phyloP scores from a whole-genome alignment of 2,329 filamentous ascomycete genomes.

The Botrytis fabae region DNA sequence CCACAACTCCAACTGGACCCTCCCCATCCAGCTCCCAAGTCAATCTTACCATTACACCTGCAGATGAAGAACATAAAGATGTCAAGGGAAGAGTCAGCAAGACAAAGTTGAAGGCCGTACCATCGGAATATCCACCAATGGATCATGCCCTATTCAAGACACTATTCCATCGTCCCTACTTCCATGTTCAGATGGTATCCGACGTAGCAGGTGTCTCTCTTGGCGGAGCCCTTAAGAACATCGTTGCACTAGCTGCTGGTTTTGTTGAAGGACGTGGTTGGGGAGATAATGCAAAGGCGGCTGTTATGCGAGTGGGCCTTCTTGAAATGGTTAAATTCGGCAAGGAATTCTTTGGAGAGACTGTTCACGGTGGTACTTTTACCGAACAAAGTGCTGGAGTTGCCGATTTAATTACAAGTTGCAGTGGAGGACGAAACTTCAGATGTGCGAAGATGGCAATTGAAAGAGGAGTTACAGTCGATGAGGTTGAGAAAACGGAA shows the following conservation, averaged over 20 bases:
- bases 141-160: conserved; percentile 80
- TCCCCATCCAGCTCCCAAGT: conserved; percentile 51
- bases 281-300: conserved; percentile 99
- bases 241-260: conserved; percentile 89
- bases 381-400: conserved; percentile 97
- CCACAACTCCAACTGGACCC: conserved; percentile 60
- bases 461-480: conserved; percentile 74
- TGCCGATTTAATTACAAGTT: conserved; percentile 93
- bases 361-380: conserved; percentile 80
- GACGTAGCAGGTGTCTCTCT: conserved; percentile 98
- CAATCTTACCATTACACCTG: conserved; percentile 51
- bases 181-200: conserved; percentile 90
- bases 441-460: conserved; percentile 88
- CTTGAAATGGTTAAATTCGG: conserved; percentile 97
- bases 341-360: conserved; percentile 85
- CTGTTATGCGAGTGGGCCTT: conserved; percentile 93
- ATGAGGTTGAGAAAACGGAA: conserved; percentile 84
- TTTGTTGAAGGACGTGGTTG: conserved; percentile 95
- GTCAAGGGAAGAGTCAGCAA: conserved; percentile 66
- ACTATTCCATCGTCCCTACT: conserved; percentile 94
- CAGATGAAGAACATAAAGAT: conserved; percentile 62
- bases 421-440: conserved; percentile 89
- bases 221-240: conserved; percentile 93
- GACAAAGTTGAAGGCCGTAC: conserved; percentile 72
- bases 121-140: conserved; percentile 79